A percentile compares a stretch with the other conserved stretches of the same genome.
Conservation (phyloP, 495 filamentous ascomycete species). For the Neurospora sp. region DNA sequence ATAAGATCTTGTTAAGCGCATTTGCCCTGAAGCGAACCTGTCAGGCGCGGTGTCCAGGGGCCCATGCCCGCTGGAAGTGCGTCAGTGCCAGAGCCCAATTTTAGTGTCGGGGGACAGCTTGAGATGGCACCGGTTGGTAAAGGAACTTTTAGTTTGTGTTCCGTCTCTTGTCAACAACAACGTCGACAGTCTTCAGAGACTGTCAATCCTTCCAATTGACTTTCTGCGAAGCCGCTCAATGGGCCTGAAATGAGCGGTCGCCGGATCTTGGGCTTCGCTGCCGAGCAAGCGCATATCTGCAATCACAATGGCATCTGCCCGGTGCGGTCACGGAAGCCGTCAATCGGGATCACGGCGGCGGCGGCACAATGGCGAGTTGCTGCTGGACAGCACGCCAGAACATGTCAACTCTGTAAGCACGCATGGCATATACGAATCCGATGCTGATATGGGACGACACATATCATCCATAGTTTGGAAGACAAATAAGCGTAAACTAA, state of each 20-base stretch:
- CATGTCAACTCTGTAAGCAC: neutral
- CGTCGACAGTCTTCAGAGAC: neutral
- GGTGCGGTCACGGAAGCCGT: neutral
- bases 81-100: neutral
- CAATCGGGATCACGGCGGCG: neutral
- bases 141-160: neutral
- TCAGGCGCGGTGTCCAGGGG: neutral
- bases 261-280: constrained; percentile 15
- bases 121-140: neutral
- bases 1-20: neutral
- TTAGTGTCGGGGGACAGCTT: neutral
- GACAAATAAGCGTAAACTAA: neutral
- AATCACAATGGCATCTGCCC: constrained; percentile 2
- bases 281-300: constrained; percentile 9
- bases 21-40: neutral
- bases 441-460: neutral
- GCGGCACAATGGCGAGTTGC: neutral
- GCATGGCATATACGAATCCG: neutral
- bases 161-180: neutral
- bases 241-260: constrained; percentile 18
- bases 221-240: constrained; percentile 3
- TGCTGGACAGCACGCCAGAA: neutral
- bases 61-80: neutral
- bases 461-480: neutral
- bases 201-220: neutral